These are phyloP conservation scores for Globisporangium camurandrum DNA, from an alignment of 352 stramenopile genomes.

Conservation along the genomic window DNA sequence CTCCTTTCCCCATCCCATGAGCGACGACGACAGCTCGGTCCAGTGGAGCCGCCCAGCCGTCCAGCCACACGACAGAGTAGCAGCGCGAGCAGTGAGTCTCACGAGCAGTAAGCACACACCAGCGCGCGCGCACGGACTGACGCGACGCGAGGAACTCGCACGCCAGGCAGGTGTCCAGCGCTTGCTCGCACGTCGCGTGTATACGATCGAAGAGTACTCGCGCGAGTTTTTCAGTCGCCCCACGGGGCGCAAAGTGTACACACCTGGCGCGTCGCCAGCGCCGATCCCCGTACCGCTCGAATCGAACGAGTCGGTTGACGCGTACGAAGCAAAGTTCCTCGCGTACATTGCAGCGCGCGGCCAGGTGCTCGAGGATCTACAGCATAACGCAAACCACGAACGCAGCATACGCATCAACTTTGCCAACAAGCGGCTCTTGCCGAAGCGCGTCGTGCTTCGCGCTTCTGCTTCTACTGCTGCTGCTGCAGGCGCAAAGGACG, in stretches of 20 bases:
- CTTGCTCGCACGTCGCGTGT: slow-evolving; percentile 5
- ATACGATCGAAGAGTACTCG: not conserved
- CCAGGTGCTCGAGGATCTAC: slow-evolving; percentile 5
- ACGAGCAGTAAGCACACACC: no score
- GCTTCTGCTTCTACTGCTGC: no score
- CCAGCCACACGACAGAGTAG: slow-evolving; percentile 5
- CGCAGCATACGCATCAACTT: slow-evolving; percentile 14
- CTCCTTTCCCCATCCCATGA: no score
- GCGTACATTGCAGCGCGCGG: slow-evolving; percentile 7
- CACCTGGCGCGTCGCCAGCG: not conserved
- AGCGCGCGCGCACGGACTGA: no score
- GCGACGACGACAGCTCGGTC: not conserved
- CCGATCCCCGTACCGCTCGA: slow-evolving; percentile 14
- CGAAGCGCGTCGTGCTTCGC: no score
- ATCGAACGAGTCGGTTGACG: slow-evolving; percentile 7
- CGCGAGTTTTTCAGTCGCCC: slow-evolving; percentile 1
- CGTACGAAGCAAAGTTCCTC: slow-evolving; percentile 14
- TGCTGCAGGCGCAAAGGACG: no score
- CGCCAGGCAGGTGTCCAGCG: no score
- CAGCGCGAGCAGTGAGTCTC: not conserved
- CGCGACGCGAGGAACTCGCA: no score
- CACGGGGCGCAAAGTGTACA: not conserved
- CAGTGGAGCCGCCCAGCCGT: slow-evolving; percentile 6
- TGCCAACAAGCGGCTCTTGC: slow-evolving; percentile 6
- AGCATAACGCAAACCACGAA: slow-evolving; percentile 3